Percentiles rank a stretch among this genome's conserved stretches.
Evolutionary conservation across 257 asterid genomes (phyloP).

Genomic region (Verbascum thapsus): DNA sequence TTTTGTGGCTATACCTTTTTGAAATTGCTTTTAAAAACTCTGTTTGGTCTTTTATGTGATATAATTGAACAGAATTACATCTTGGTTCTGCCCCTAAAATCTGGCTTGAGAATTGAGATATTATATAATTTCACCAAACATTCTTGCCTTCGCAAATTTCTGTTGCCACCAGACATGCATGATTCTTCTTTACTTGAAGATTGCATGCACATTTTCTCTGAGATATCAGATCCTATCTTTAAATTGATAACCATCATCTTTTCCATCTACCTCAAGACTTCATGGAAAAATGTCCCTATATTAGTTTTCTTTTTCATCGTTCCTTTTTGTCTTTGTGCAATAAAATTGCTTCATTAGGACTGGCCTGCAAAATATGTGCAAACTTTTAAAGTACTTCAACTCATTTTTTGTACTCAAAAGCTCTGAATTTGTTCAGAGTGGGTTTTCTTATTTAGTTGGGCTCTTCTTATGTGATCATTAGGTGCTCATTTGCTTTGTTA

Average conservation of each 20-base stretch:
- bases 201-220: background rate
- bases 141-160: no score
- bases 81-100: no score
- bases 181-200: background rate
- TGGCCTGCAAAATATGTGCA: background rate
- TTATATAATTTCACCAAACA: no score
- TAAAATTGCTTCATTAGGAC: no score
- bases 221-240: no score
- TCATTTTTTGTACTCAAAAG: constrained; percentile 12
- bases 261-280: background rate
- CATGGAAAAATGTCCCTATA: background rate
- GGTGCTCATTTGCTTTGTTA: constrained; percentile 92
- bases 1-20: no score
- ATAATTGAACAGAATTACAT: no score
- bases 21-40: no score
- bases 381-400: constrained; percentile 1
- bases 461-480: constrained; percentile 35
- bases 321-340: background rate
- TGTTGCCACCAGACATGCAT: background rate
- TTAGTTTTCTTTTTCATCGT: background rate
- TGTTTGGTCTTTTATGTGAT: no score
- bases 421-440: constrained; percentile 19
- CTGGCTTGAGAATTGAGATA: no score
- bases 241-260: background rate
- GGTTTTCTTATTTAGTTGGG: constrained; percentile 12